These are phyloP conservation scores for Arachnopeziza araneosa DNA, from an alignment of 2,329 filamentous ascomycete genomes.

Conservation along the genomic window DNA sequence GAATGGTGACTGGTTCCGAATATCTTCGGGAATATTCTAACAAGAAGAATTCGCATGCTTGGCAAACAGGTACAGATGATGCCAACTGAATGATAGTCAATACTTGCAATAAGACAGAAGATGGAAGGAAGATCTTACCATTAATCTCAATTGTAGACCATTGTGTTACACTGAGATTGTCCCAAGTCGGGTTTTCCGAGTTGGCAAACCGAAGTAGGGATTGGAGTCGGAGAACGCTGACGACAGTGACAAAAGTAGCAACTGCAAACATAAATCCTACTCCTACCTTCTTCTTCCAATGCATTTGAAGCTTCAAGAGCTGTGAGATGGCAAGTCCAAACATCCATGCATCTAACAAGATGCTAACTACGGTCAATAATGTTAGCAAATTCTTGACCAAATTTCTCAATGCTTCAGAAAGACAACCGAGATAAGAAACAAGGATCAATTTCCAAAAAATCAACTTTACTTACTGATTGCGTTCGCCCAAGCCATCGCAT, in stretches of 20 bases:
- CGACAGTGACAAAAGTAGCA: constrained; percentile 18
- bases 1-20: constrained; percentile 7
- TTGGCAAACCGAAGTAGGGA: constrained; percentile 20
- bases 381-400: not conserved
- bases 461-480: constrained; percentile 30
- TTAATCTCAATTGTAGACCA: constrained; percentile 24
- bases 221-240: constrained; percentile 23
- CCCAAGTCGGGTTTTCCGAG: constrained; percentile 22
- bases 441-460: not conserved
- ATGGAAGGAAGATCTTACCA: not conserved
- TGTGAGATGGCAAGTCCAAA: constrained; percentile 45
- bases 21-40: constrained; percentile 17
- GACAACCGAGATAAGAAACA: not conserved
- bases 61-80: constrained; percentile 28
- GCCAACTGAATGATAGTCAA: constrained; percentile 7
- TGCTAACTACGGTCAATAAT: constrained; percentile 35
- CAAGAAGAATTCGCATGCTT: constrained; percentile 17
- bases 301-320: constrained; percentile 37
- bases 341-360: constrained; percentile 47
- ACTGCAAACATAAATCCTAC: constrained; percentile 44
- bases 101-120: not conserved
- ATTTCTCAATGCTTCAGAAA: too few relatives aligned
- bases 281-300: constrained; percentile 44
- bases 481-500: constrained; percentile 45
- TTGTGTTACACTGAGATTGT: constrained; percentile 14